phyloP scores from a whole-genome alignment of 2,329 filamentous ascomycete species.

The Phoma sp. region DNA sequence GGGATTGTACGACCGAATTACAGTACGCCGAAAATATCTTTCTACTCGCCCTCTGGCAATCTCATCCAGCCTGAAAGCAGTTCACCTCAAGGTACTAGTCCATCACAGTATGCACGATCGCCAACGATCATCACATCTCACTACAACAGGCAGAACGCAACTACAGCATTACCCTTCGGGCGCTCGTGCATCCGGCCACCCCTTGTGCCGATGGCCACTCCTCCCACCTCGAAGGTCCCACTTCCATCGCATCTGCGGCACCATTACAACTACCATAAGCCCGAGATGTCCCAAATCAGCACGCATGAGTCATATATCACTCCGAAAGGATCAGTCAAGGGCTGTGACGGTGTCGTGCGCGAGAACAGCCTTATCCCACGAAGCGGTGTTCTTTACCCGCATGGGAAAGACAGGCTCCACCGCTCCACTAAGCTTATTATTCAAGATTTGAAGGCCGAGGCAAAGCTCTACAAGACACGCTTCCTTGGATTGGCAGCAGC shows the following conservation, averaged over 20 bases:
- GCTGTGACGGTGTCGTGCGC: slow-evolving; percentile 39
- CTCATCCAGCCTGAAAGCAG: slow-evolving; percentile 39
- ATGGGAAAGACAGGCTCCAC: neutral
- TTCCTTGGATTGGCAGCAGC: slow-evolving; percentile 17
- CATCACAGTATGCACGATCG: slow-evolving; percentile 13
- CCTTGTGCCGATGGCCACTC: slow-evolving; percentile 33
- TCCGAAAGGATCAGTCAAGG: slow-evolving; percentile 25
- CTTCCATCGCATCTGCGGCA: slow-evolving; percentile 34
- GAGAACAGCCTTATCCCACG: slow-evolving; percentile 28
- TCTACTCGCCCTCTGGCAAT: slow-evolving; percentile 46
- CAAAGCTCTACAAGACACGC: slow-evolving; percentile 22
- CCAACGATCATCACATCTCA: slow-evolving; percentile 16
- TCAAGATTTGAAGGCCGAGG: slow-evolving; percentile 20
- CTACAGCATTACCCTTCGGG: neutral
- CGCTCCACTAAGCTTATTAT: slow-evolving; percentile 13
- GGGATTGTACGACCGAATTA: slow-evolving; percentile 43
- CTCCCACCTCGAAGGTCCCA: slow-evolving; percentile 24
- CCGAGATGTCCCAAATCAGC: slow-evolving; percentile 26
- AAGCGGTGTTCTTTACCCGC: slow-evolving; percentile 15
- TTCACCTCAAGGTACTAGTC: slow-evolving; percentile 20
- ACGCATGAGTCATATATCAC: slow-evolving; percentile 21
- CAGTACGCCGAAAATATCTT: slow-evolving; percentile 39
- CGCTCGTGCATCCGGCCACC: slow-evolving; percentile 17
- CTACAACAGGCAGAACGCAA: slow-evolving; percentile 15
- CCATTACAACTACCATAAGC: slow-evolving; percentile 28